phyloP scores from a whole-genome alignment of 169 alveolate species.

The Plasmodium ovale region DNA sequence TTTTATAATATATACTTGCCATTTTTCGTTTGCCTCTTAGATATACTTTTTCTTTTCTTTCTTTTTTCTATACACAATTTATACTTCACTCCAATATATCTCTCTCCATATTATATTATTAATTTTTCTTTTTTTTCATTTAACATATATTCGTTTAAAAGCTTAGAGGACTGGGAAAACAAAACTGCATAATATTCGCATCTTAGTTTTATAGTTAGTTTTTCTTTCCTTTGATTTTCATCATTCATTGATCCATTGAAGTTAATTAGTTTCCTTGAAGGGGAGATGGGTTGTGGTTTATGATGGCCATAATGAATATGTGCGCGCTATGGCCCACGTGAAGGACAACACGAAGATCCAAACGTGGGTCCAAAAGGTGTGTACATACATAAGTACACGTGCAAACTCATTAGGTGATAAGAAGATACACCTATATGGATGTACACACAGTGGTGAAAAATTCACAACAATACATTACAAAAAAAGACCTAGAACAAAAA shows the following conservation, averaged over 20 bases:
- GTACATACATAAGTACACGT: too few relatives aligned
- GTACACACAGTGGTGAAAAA: too few relatives aligned
- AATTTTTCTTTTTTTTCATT: slow-evolving; percentile 2
- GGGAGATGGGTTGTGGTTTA: background rate
- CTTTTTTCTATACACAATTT: too few relatives aligned
- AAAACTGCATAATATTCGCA: slow-evolving; percentile 76
- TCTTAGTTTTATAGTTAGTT: slow-evolving; percentile 57
- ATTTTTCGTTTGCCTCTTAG: background rate
- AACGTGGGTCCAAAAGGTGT: background rate
- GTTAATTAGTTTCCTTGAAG: slow-evolving; percentile 61
- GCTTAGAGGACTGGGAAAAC: slow-evolving; percentile 72
- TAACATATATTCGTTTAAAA: slow-evolving; percentile 73
- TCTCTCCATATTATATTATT: background rate
- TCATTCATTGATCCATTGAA: slow-evolving; percentile 74
- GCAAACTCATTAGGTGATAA: too few relatives aligned
- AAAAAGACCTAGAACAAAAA: background rate
- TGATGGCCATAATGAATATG: background rate
- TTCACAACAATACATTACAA: too few relatives aligned
- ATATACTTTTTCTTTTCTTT: background rate
- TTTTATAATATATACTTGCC: background rate
- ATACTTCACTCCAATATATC: background rate
- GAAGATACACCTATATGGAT: too few relatives aligned
- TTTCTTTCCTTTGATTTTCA: slow-evolving; percentile 75
- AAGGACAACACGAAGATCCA: background rate
- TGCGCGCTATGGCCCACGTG: background rate